Evolutionary conservation across 805 yeast species (phyloP).

Genomic region (Candida odintsovae): DNA sequence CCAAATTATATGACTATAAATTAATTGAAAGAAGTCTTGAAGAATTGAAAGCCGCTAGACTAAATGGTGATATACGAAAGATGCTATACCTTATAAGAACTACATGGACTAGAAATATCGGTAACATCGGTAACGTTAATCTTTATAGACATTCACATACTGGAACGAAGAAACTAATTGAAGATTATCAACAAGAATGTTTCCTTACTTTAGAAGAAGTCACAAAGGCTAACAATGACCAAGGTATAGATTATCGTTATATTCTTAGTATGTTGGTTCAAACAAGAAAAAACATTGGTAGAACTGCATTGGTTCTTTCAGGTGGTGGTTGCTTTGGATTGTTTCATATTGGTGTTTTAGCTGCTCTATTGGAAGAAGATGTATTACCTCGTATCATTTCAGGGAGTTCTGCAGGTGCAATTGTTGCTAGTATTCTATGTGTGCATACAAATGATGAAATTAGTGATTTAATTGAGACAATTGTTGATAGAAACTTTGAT

Average conservation of each 20-base stretch:
- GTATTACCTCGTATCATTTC: slow-evolving; percentile 82
- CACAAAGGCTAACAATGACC: slow-evolving; percentile 11
- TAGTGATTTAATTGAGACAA: slow-evolving; percentile 41
- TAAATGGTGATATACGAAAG: slow-evolving; percentile 47
- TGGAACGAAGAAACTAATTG: slow-evolving; percentile 82
- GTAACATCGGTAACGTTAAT: slow-evolving; percentile 78
- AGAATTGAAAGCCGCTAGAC: slow-evolving; percentile 57
- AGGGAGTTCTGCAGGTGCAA: slow-evolving; percentile 96
- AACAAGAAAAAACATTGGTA: slow-evolving; percentile 85
- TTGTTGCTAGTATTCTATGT: slow-evolving; percentile 84
- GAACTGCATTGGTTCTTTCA: slow-evolving; percentile 89
- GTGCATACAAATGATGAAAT: slow-evolving; percentile 73
- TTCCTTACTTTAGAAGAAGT: slow-evolving; percentile 34
- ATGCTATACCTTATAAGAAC: slow-evolving; percentile 76
- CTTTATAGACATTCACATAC: slow-evolving; percentile 73
- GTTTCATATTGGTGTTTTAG: slow-evolving; percentile 86
- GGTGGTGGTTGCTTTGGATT: slow-evolving; percentile 96
- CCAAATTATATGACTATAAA: slow-evolving; percentile 69
- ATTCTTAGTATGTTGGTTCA: slow-evolving; percentile 76
- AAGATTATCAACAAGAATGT: slow-evolving; percentile 79
- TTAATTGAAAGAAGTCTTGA: slow-evolving; percentile 46
- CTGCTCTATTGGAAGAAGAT: slow-evolving; percentile 67
- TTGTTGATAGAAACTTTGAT: slow-evolving; percentile 39
- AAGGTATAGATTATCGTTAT: slow-evolving; percentile 56
- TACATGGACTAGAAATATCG: slow-evolving; percentile 78